Base-by-base conservation (phyloP, 83 land plant species). In the Thuja plicata region DNA sequence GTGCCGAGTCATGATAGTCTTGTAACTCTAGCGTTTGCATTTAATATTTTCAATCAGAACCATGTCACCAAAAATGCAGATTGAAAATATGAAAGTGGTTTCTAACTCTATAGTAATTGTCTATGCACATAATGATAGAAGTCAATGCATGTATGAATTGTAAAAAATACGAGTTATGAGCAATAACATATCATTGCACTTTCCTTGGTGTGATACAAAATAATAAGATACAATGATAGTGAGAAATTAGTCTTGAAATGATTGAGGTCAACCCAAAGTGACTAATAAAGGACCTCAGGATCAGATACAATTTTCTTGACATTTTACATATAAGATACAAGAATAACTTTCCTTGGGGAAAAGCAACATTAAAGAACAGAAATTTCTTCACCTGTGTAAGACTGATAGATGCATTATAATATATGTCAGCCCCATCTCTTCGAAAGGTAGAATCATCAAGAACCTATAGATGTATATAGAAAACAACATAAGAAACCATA, bases 351-450 rank as follows among this genome's bases (percentile, higher is more conserved):
- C 16, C n/a, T 11, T 83, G 30, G 11, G 85, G 46, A 83, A 74
- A 46, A 83, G 16, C 24, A 46, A 3, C 5, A 83, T 7, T 10
- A 4, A 12, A 46, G 85, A 83, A 46, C 15, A 43, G 43, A 83
- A 11, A 13, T 27, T 10, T 24, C 38, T 89, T 91, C 50, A 91
- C 96, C 89, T 95, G 92, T 34, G 96, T 93, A 90, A 95, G 92
- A 89, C 92, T 93, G 57, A 95, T 95, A 84, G 86, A 88, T 48
- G 91, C 48, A 60, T 94, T 90, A 21, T 93, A 92, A 90, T 94
- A 90, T 34, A 95, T 48, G 78, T 95, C 96, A 70, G 92, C 94
- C 57, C 96, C 96, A 60, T 93, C 94, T 90, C 95, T 89, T 27
- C 76, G 4, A 85, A 94, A 93, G 54, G 86, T 32, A 57, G 92